Conservation (phyloP, 2,329 filamentous ascomycete genomes). For the Ciborinia camelliae region DNA sequence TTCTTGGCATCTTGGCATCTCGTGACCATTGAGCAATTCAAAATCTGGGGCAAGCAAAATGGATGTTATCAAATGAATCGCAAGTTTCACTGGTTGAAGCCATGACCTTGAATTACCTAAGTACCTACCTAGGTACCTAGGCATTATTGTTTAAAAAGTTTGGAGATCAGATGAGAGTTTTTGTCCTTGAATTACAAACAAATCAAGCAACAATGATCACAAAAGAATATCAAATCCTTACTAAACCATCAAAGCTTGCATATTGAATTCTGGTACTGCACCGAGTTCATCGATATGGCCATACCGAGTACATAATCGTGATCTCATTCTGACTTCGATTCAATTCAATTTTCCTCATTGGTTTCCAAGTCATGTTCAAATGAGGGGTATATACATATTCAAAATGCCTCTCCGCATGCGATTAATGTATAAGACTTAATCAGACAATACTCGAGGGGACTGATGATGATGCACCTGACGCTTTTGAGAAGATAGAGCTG, state of each 20-base stretch:
- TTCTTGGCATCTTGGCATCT: slow-evolving; percentile 5
- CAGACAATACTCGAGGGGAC: neutral
- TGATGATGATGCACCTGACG: slow-evolving; percentile 10
- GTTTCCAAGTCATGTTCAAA: neutral
- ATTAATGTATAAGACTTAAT: slow-evolving; percentile 4
- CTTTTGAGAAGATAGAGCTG: neutral
- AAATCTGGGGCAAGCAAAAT: neutral
- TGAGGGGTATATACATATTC: slow-evolving; percentile 5
- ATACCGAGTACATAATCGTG: neutral
- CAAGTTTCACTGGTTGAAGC: neutral
- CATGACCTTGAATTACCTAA: no score
- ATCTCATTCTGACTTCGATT: neutral
- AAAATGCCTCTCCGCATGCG: neutral
- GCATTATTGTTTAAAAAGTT: neutral
- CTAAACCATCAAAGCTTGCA: neutral
- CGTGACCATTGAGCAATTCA: neutral
- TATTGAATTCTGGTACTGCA: neutral
- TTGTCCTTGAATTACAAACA: neutral
- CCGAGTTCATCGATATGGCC: neutral
- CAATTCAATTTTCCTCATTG: neutral
- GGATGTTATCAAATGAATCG: neutral
- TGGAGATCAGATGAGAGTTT: neutral
- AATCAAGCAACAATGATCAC: neutral
- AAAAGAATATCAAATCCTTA: neutral
- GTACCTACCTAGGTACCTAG: neutral